phyloP scores from a whole-genome alignment of 495 filamentous ascomycete species.

The Cercophora samala region DNA sequence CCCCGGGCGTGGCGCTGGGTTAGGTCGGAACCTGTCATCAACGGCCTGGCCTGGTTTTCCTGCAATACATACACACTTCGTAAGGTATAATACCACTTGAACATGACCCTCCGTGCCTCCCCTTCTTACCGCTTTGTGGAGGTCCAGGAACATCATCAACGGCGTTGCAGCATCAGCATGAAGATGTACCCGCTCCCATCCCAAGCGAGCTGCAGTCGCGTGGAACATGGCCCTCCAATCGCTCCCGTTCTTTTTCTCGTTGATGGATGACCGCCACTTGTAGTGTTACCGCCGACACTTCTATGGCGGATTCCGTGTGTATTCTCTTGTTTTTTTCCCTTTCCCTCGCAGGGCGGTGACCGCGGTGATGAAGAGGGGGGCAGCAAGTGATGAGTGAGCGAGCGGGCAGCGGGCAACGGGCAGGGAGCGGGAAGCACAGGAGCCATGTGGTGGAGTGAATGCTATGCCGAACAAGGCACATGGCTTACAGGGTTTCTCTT shows the following conservation, averaged over 20 bases:
- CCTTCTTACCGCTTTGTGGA: not conserved
- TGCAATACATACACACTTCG: not conserved
- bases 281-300: not conserved
- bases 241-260: not conserved
- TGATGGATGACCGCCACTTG: not conserved
- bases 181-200: not conserved
- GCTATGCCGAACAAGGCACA: conserved; percentile 15
- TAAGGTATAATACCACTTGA: not conserved
- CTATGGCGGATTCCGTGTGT: not conserved
- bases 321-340: not conserved
- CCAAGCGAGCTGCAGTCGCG: conserved; percentile 4
- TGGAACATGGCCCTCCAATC: not conserved
- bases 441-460: conserved; percentile 14
- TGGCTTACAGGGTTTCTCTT: conserved; percentile 6
- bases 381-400: no score
- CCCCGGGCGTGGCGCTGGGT: not conserved
- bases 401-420: no score
- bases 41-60: not conserved
- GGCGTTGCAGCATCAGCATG: conserved; percentile 8
- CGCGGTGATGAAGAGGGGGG: not conserved
- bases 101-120: not conserved
- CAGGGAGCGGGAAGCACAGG: conserved; percentile 1
- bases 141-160: not conserved
- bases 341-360: not conserved
- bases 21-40: not conserved